Conservation (phyloP, 345 rosid genomes). For the Pistacia vera region DNA sequence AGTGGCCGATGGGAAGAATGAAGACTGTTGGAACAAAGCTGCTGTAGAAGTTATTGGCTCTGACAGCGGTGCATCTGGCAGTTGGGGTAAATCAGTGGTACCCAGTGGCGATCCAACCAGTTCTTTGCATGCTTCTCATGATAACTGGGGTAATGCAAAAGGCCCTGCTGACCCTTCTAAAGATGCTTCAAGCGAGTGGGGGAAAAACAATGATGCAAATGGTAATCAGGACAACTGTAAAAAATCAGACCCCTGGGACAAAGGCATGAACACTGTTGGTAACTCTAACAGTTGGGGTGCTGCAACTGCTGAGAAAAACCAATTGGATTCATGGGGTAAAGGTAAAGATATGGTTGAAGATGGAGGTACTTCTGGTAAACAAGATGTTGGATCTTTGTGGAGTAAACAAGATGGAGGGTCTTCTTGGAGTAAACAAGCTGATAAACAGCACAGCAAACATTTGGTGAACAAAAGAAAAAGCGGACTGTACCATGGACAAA, state of each 20-base stretch:
- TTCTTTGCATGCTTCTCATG: constrained; percentile 27
- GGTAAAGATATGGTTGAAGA: constrained; percentile 23
- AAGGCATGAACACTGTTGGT: constrained; percentile 21
- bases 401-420: constrained; percentile 14
- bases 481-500: constrained; percentile 41
- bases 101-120: constrained; percentile 26
- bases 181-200: constrained; percentile 45
- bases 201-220: constrained; percentile 17
- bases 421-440: neutral
- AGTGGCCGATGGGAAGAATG: constrained; percentile 37
- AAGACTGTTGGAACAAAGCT: constrained; percentile 58
- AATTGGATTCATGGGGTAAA: constrained; percentile 28
- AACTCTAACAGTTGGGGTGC: constrained; percentile 29
- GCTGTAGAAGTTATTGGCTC: constrained; percentile 31
- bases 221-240: constrained; percentile 21
- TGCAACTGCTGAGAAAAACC: constrained; percentile 17
- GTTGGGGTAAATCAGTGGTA: constrained; percentile 49
- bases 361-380: constrained; percentile 12
- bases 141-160: constrained; percentile 40
- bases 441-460: neutral
- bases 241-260: constrained; percentile 21
- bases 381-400: constrained; percentile 30
- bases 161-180: constrained; percentile 27
- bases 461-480: constrained; percentile 74
- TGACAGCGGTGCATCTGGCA: constrained; percentile 35